Percentiles rank a stretch among this genome's conserved stretches.
Evolutionary conservation across 306 rosid species (phyloP).

Genomic region (Canavalia ensiformis): DNA sequence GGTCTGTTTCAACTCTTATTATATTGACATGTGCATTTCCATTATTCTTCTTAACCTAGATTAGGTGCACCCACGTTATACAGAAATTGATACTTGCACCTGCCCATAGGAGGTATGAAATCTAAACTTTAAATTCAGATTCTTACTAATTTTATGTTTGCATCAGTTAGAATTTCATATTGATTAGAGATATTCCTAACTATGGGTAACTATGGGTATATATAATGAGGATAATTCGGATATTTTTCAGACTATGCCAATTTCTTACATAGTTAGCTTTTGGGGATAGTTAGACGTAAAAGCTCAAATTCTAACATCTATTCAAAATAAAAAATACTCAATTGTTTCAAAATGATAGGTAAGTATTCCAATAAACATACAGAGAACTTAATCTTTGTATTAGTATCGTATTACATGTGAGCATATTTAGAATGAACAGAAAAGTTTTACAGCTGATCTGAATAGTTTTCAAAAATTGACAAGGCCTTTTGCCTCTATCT

Average conservation of each 20-base stretch:
- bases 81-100: neutral
- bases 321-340: neutral
- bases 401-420: neutral
- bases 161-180: no score
- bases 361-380: neutral
- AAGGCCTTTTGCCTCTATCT: no score
- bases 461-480: no score
- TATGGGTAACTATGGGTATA: no score
- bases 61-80: neutral
- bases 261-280: no score
- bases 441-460: neutral
- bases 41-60: neutral
- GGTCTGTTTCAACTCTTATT: neutral
- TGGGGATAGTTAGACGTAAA: no score
- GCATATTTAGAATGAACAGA: neutral
- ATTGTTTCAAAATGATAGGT: neutral
- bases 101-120: neutral
- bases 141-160: neutral
- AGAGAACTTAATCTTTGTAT: neutral
- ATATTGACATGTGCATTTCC: neutral
- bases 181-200: no score
- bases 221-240: no score
- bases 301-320: no score
- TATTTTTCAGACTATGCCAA: no score
- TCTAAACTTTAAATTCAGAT: constrained; percentile 11